These are phyloP conservation scores for Cladosporium oxysporum DNA, from an alignment of 2,329 filamentous ascomycete genomes.

Conservation along the genomic window DNA sequence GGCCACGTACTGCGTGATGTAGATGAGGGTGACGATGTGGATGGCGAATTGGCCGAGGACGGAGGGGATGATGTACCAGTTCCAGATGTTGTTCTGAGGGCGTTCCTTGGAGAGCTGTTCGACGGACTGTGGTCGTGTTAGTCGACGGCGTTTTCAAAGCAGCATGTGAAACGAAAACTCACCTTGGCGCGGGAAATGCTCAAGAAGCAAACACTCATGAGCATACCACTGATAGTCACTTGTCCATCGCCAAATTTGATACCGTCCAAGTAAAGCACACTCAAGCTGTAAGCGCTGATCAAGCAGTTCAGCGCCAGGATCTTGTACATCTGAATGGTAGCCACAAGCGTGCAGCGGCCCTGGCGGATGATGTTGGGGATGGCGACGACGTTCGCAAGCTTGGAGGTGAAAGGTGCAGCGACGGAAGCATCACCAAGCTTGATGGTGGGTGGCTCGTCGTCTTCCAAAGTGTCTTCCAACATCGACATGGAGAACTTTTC, in stretches of 20 bases:
- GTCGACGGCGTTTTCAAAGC: constrained; percentile 11
- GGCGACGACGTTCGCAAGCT: constrained; percentile 93
- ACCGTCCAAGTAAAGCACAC: constrained; percentile 92
- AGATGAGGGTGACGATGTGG: constrained; percentile 91
- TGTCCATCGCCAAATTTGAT: constrained; percentile 99
- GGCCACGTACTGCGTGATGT: constrained; percentile 88
- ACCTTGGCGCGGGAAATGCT: constrained; percentile 95
- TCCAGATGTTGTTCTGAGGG: constrained; percentile 98
- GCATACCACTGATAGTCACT: constrained; percentile 97
- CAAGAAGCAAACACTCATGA: constrained; percentile 99
- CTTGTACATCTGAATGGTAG: constrained; percentile 99
- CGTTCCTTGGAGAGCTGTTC: constrained; percentile 95
- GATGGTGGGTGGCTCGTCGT: constrained; percentile 88
- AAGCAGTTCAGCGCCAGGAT: constrained; percentile 96
- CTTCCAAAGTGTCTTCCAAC: constrained; percentile 87
- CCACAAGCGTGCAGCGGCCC: constrained; percentile 93
- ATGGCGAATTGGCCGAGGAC: constrained; percentile 96
- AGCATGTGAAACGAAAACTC: constrained; percentile 28
- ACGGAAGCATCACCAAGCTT: constrained; percentile 97
- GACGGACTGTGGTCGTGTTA: constrained; percentile 62
- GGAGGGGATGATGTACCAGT: constrained; percentile 96
- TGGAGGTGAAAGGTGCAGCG: constrained; percentile 95
- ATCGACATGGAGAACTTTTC: constrained; percentile 84
- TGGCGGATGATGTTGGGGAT: constrained; percentile 98
- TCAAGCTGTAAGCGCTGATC: constrained; percentile 95